A percentile compares a stretch with the other conserved stretches of the same genome.
Evolutionary conservation across 75 land plant species (phyloP).

Genomic region (Chamaecyparis obtusa): DNA sequence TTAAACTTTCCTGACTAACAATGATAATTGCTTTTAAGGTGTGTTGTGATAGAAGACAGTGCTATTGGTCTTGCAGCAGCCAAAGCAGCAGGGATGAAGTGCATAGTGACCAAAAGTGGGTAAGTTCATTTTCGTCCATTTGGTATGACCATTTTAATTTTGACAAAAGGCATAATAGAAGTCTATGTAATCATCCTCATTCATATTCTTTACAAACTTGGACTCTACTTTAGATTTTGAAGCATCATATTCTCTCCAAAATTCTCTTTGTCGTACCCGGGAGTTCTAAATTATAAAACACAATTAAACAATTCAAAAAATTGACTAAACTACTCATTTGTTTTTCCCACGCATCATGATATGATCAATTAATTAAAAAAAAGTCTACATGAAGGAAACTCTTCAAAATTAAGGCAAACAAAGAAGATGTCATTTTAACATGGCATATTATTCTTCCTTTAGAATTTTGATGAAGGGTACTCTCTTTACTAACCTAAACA

Average conservation of each 20-base stretch:
- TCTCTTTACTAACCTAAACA: too few species aligned
- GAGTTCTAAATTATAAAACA: too few species aligned
- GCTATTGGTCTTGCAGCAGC: conserved; percentile 92
- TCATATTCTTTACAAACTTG: background rate
- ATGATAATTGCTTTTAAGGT: conserved; percentile 32
- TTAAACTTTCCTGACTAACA: background rate
- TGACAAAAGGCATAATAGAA: background rate
- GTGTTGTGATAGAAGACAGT: conserved; percentile 97
- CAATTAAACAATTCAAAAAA: too few species aligned
- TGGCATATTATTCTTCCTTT: too few species aligned
- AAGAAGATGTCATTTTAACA: too few species aligned
- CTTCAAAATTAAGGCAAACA: too few species aligned
- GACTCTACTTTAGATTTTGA: background rate
- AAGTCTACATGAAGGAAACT: too few species aligned
- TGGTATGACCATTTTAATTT: background rate
- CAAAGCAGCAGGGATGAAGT: conserved; percentile 96
- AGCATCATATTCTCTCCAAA: background rate
- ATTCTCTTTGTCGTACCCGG: too few species aligned
- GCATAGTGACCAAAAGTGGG: conserved; percentile 97
- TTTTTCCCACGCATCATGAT: too few species aligned
- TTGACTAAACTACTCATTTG: too few species aligned
- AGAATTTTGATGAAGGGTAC: too few species aligned
- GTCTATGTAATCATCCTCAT: background rate
- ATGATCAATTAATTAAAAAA: too few species aligned
- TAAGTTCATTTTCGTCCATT: conserved; percentile 22